Percentiles rank a stretch among this genome's conserved stretches.
Evolutionary conservation across 2,329 filamentous ascomycete species (phyloP).

Genomic region (Cytospora leucostoma): DNA sequence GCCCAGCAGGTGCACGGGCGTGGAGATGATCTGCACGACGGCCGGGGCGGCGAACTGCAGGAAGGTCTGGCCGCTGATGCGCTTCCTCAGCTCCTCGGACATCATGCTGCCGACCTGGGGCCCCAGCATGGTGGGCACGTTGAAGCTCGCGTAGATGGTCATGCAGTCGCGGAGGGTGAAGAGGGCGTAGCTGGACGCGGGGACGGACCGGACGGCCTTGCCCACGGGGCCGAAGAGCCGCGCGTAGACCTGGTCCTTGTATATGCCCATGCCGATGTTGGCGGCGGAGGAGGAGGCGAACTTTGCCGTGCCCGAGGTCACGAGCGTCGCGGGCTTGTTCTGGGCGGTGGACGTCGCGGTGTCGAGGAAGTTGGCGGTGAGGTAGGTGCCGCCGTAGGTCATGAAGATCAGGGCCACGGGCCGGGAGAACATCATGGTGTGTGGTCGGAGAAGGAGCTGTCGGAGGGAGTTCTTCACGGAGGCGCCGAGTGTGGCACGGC

Average conservation of each 20-base stretch:
- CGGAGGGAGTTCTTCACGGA: constrained; percentile 62
- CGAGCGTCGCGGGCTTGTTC: constrained; percentile 57
- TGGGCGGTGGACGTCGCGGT: constrained; percentile 69
- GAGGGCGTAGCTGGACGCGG: constrained; percentile 70
- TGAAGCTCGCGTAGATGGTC: constrained; percentile 91
- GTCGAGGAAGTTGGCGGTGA: constrained; percentile 85
- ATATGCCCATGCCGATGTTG: constrained; percentile 83
- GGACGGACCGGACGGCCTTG: constrained; percentile 56
- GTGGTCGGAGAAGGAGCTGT: constrained; percentile 60
- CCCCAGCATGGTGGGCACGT: constrained; percentile 77
- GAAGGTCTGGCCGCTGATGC: constrained; percentile 56
- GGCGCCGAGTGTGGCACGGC: constrained; percentile 58
- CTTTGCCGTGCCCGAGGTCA: constrained; percentile 76
- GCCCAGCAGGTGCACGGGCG: constrained; percentile 81
- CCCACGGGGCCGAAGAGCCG: constrained; percentile 72
- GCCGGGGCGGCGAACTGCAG: constrained; percentile 84
- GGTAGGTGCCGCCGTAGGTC: constrained; percentile 86
- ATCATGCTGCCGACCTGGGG: constrained; percentile 63
- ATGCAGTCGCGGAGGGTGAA: constrained; percentile 83
- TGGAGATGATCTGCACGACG: constrained; percentile 74
- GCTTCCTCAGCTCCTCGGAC: constrained; percentile 52
- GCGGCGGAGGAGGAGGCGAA: constrained; percentile 79
- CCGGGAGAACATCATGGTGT: constrained; percentile 61
- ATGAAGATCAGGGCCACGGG: constrained; percentile 70
- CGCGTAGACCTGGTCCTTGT: constrained; percentile 87